These are phyloP conservation scores for Solidago caesia DNA, from an alignment of 129 eudicot genomes.

Conservation along the genomic window DNA sequence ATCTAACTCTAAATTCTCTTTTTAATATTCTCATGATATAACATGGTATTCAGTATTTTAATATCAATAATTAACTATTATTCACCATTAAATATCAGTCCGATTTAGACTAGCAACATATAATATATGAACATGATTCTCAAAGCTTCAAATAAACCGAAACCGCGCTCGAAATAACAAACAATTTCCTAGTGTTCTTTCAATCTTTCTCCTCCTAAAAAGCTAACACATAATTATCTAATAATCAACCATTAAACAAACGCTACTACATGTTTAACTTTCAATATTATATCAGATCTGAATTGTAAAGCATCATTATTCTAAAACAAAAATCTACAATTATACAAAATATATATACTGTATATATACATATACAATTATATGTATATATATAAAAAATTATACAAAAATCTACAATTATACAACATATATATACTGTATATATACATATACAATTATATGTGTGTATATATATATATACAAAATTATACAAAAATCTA, in stretches of 20 bases:
- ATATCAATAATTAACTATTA: neutral
- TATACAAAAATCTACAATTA: neutral
- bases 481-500: neutral
- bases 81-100: neutral
- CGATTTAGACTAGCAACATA: too few species aligned
- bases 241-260: neutral
- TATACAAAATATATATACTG: too few species aligned
- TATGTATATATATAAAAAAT: neutral
- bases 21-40: too few species aligned
- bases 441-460: too few species aligned
- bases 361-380: too few species aligned
- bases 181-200: too few species aligned
- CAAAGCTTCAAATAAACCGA: neutral
- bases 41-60: neutral
- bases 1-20: neutral
- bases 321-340: neutral
- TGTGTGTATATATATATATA: too few species aligned
- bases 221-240: too few species aligned
- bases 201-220: too few species aligned
- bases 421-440: too few species aligned
- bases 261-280: slow-evolving; percentile 21
- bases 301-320: slow-evolving; percentile 9
- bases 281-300: slow-evolving; percentile 28
- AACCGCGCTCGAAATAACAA: neutral
- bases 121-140: too few species aligned